A percentile compares a stretch with the other conserved stretches of the same genome.
These are phyloP conservation scores for Blastocystis sp. DNA, from an alignment of 352 stramenopile genomes.

Conservation along the genomic window DNA sequence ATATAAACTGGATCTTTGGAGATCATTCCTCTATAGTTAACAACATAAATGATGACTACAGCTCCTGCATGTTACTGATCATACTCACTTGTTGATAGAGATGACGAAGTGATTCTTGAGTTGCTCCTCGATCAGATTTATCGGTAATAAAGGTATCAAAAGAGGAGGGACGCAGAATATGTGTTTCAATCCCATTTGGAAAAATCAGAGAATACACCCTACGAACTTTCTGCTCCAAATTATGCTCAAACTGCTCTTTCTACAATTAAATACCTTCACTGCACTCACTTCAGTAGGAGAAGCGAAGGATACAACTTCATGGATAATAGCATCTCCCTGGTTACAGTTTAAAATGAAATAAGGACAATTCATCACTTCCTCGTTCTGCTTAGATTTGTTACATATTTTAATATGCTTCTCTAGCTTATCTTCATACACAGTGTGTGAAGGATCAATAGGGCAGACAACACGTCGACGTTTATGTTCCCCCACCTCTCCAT, in stretches of 20 bases:
- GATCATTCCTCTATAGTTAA: conserved; percentile 3
- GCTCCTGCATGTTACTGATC: conserved; percentile 57
- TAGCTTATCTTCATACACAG: conserved; percentile 57
- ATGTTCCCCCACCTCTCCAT: neutral
- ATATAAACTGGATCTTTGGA: conserved; percentile 11
- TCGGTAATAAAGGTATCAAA: conserved; percentile 57
- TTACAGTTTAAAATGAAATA: conserved; percentile 48
- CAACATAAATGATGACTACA: neutral
- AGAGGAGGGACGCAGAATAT: neutral
- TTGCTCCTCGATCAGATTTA: conserved; percentile 35
- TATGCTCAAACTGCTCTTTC: conserved; percentile 26
- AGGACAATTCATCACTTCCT: neutral
- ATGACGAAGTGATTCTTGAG: conserved; percentile 45
- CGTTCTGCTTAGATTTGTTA: conserved; percentile 42
- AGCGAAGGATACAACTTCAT: neutral
- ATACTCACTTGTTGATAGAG: conserved; percentile 66
- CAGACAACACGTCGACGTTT: conserved; percentile 42
- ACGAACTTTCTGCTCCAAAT: conserved; percentile 43
- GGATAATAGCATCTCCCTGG: neutral
- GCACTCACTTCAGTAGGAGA: neutral
- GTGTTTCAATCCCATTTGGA: conserved; percentile 7
- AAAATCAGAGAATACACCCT: neutral
- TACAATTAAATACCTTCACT: neutral
- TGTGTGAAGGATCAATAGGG: conserved; percentile 65
- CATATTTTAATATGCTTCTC: conserved; percentile 65